A percentile compares a stretch with the other conserved stretches of the same genome.
Evolutionary conservation across 495 filamentous ascomycete species (phyloP).

Genomic region (Viridothelium virens): DNA sequence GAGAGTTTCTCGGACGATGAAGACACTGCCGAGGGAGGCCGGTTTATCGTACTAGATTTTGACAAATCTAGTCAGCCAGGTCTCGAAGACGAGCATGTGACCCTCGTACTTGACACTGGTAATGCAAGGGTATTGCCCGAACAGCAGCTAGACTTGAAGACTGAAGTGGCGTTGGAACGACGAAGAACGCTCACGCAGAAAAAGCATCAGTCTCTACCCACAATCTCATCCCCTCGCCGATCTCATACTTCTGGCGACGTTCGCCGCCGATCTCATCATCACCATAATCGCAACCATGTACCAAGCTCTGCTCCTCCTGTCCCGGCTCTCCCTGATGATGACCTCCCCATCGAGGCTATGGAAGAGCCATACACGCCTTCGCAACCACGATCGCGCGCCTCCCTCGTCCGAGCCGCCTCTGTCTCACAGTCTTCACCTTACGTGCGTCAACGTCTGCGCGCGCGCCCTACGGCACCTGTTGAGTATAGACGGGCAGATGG

Average conservation of each 20-base stretch:
- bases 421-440: constrained; percentile 7
- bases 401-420: constrained; percentile 21
- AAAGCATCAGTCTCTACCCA: constrained; percentile 14
- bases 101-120: constrained; percentile 22
- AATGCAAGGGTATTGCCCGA: constrained; percentile 22
- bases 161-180: constrained; percentile 23
- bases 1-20: constrained; percentile 8
- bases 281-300: not conserved
- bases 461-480: not conserved
- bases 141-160: constrained; percentile 20
- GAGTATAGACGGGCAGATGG: constrained; percentile 21
- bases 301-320: constrained; percentile 17
- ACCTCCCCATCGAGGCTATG: constrained; percentile 14
- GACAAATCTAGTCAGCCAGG: constrained; percentile 25
- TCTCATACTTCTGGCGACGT: constrained; percentile 2
- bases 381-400: constrained; percentile 23
- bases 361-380: constrained; percentile 27
- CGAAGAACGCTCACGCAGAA: constrained; percentile 25
- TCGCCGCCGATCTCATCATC: constrained; percentile 10
- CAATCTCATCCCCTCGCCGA: constrained; percentile 13
- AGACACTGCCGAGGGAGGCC: constrained; percentile 21
- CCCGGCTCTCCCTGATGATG: constrained; percentile 16
- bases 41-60: constrained; percentile 27
- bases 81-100: constrained; percentile 20
- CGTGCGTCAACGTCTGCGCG: not conserved